These are phyloP conservation scores for Penicillium sp. DNA, from an alignment of 2,329 filamentous ascomycete species.

Conservation along the genomic window DNA sequence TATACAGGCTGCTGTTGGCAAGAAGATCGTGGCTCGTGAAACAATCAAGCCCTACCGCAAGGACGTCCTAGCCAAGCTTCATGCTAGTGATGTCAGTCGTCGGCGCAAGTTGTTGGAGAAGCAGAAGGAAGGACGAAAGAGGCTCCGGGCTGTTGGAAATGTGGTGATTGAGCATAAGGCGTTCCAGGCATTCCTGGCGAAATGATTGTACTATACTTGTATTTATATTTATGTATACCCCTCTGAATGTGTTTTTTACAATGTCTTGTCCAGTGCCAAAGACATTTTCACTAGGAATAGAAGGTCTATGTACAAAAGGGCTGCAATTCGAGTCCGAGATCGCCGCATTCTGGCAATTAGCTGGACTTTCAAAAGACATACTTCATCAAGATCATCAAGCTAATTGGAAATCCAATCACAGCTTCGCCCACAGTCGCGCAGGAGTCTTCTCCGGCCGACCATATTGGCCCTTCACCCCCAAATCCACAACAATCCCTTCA, in stretches of 20 bases:
- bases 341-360: background rate
- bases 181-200: slow-evolving; percentile 91
- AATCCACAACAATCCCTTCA: slow-evolving; percentile 43
- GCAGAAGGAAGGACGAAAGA: slow-evolving; percentile 94
- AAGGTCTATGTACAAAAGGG: background rate
- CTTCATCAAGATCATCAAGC: background rate
- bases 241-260: background rate
- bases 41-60: slow-evolving; percentile 97
- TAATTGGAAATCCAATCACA: slow-evolving; percentile 9
- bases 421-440: slow-evolving; percentile 25
- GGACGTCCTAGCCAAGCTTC: slow-evolving; percentile 89
- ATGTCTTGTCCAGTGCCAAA: background rate
- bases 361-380: background rate
- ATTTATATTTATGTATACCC: slow-evolving; percentile 13
- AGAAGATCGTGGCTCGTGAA: slow-evolving; percentile 82
- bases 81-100: slow-evolving; percentile 83
- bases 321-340: too few relatives aligned
- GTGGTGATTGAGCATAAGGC: slow-evolving; percentile 95
- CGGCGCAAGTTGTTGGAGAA: slow-evolving; percentile 88
- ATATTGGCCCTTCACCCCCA: slow-evolving; percentile 29
- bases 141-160: slow-evolving; percentile 75
- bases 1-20: slow-evolving; percentile 87
- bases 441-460: slow-evolving; percentile 22
- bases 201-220: slow-evolving; percentile 52
- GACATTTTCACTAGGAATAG: background rate